phyloP scores from a whole-genome alignment of 352 stramenopile species.

The Pythium periplocum region DNA sequence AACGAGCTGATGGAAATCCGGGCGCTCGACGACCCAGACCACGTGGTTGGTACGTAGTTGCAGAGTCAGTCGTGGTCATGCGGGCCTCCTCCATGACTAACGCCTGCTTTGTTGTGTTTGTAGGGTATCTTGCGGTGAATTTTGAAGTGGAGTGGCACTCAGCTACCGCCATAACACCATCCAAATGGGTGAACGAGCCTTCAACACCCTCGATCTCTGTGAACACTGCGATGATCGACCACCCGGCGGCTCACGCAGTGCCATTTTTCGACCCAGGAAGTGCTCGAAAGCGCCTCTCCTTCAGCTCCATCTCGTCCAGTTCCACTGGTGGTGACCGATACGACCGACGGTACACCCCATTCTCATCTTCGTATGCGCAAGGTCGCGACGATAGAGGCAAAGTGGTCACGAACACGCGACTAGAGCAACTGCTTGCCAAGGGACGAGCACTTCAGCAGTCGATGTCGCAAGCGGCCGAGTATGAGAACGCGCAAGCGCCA shows the following conservation, averaged over 20 bases:
- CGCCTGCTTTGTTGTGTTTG: not conserved
- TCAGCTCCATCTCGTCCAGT: constrained; percentile 18
- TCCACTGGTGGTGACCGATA: not conserved
- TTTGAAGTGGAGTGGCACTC: constrained; percentile 17
- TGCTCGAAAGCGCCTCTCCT: constrained; percentile 18
- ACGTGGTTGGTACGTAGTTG: too few species aligned
- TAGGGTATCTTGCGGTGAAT: constrained; percentile 19
- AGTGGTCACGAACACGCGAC: constrained; percentile 2
- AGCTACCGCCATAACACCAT: constrained; percentile 8
- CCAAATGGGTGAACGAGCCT: constrained; percentile 13
- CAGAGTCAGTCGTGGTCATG: too few species aligned
- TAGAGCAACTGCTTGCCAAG: constrained; percentile 14
- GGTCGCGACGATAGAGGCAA: not conserved
- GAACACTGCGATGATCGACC: constrained; percentile 7
- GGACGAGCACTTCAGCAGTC: constrained; percentile 20
- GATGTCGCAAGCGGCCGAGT: constrained; percentile 12
- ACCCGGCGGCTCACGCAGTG: not conserved
- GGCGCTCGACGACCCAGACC: not conserved
- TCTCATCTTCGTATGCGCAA: too few species aligned
- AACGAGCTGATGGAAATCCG: too few species aligned
- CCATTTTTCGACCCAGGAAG: not conserved
- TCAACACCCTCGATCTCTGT: constrained; percentile 9
- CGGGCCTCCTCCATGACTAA: too few species aligned
- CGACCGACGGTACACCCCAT: too few species aligned
- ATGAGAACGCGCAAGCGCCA: not conserved